A percentile compares a stretch with the other conserved stretches of the same genome.
phyloP scores from a whole-genome alignment of 2,329 filamentous ascomycete genomes.

The Aureobasidium melanogenum region DNA sequence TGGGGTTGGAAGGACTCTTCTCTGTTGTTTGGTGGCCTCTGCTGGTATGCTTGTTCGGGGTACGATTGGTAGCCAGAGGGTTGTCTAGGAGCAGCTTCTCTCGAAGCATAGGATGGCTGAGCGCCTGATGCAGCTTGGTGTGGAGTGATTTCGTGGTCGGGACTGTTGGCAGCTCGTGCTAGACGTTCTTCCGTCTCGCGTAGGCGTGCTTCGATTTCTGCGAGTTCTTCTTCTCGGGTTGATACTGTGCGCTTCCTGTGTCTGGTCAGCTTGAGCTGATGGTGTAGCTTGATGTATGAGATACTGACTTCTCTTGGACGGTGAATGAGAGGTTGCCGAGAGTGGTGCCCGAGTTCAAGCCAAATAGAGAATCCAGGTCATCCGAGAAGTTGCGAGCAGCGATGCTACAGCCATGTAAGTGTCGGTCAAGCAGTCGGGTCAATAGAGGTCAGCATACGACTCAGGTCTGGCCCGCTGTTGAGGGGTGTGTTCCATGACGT shows the following conservation, averaged over 20 bases:
- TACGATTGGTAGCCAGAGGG: neutral
- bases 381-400: conserved; percentile 80
- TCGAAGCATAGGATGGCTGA: neutral
- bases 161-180: conserved; percentile 23
- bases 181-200: conserved; percentile 78
- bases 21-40: conserved; percentile 7
- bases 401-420: conserved; percentile 47
- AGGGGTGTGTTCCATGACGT: conserved; percentile 6
- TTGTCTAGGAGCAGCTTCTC: neutral
- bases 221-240: conserved; percentile 67
- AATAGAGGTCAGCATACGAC: conserved; percentile 16
- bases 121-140: conserved; percentile 1
- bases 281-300: neutral
- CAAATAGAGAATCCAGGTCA: conserved; percentile 82
- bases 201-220: conserved; percentile 74
- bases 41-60: neutral
- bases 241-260: conserved; percentile 70
- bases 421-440: neutral
- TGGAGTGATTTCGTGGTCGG: conserved; percentile 4
- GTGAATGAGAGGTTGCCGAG: conserved; percentile 64
- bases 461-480: conserved; percentile 16
- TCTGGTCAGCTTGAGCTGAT: neutral
- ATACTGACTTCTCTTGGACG: conserved; percentile 69
- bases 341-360: conserved; percentile 66
- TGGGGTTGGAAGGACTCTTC: conserved; percentile 11